Evolutionary conservation across 2,329 filamentous ascomycete species (phyloP).

Genomic region (Fusarium coicis): DNA sequence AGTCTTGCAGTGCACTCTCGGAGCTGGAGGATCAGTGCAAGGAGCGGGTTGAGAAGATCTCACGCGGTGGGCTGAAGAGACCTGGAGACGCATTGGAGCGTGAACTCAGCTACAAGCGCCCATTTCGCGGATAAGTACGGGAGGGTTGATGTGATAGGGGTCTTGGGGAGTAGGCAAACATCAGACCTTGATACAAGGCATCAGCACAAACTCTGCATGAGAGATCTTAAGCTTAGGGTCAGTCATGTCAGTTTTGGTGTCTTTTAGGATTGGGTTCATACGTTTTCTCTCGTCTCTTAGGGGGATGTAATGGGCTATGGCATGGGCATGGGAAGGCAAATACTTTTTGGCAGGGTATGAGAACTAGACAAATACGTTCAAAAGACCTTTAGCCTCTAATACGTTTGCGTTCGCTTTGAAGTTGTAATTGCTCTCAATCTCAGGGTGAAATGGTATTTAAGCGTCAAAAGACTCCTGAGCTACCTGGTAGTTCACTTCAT

Average conservation of each 20-base stretch:
- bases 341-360: background rate
- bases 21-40: background rate
- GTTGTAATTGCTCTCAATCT: too few relatives aligned
- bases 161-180: accelerated
- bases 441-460: accelerated
- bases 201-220: too few relatives aligned
- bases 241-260: accelerated
- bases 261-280: accelerated
- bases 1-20: accelerated
- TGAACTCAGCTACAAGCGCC: background rate
- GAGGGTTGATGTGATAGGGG: accelerated
- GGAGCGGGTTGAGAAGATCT: accelerated
- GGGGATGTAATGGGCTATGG: background rate
- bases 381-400: background rate
- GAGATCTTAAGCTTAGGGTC: accelerated
- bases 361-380: too few relatives aligned
- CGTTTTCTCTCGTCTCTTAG: accelerated
- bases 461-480: accelerated
- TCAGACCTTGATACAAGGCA: accelerated
- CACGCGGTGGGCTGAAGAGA: accelerated
- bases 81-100: accelerated
- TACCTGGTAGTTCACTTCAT: accelerated
- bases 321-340: background rate
- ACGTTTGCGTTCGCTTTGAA: accelerated
- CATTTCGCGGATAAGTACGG: background rate